A percentile compares a stretch with the other conserved stretches of the same genome.
Evolutionary conservation across 768 basidiomycete species (phyloP).

Genomic region (Tylopilus sp.): DNA sequence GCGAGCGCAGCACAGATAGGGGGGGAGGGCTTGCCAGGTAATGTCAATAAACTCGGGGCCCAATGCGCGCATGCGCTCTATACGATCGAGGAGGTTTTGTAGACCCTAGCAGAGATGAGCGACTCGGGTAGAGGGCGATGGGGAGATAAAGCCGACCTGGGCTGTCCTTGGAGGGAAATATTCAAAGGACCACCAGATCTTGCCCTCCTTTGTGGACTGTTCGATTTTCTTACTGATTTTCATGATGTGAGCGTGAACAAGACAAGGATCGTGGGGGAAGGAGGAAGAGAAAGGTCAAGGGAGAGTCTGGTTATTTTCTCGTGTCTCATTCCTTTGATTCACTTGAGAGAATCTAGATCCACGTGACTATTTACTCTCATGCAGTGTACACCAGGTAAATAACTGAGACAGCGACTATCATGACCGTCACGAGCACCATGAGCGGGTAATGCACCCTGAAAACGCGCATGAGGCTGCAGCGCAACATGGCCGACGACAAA

Average conservation of each 20-base stretch:
- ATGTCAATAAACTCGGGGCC: slow-evolving; percentile 99
- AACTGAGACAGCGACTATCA: slow-evolving; percentile 52
- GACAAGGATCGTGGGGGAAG: slow-evolving; percentile 18
- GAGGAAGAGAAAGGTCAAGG: slow-evolving; percentile 3
- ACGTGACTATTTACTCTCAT: slow-evolving; percentile 21
- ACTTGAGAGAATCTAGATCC: not conserved
- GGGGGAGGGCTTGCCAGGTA: slow-evolving; percentile 64
- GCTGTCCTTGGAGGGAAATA: slow-evolving; percentile 96
- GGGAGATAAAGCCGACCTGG: slow-evolving; percentile 55
- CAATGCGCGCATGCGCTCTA: slow-evolving; percentile 93
- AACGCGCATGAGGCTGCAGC: slow-evolving; percentile 1
- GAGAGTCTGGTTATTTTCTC: slow-evolving; percentile 24
- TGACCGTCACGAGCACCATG: slow-evolving; percentile 45
- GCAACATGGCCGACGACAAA: slow-evolving; percentile 2
- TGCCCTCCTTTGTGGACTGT: slow-evolving; percentile 78
- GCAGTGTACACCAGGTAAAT: slow-evolving; percentile 39
- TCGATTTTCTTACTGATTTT: slow-evolving; percentile 94
- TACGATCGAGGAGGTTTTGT: slow-evolving; percentile 96
- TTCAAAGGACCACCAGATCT: slow-evolving; percentile 98
- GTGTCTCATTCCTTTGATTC: slow-evolving; percentile 3
- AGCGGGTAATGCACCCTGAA: slow-evolving; percentile 49
- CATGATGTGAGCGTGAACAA: slow-evolving; percentile 46
- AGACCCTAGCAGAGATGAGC: slow-evolving; percentile 32
- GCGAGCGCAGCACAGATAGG: not conserved
- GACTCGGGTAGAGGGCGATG: not conserved